These are phyloP conservation scores for Ophiocordyceps unilateralis DNA, from an alignment of 2,329 filamentous ascomycete species.

Conservation along the genomic window DNA sequence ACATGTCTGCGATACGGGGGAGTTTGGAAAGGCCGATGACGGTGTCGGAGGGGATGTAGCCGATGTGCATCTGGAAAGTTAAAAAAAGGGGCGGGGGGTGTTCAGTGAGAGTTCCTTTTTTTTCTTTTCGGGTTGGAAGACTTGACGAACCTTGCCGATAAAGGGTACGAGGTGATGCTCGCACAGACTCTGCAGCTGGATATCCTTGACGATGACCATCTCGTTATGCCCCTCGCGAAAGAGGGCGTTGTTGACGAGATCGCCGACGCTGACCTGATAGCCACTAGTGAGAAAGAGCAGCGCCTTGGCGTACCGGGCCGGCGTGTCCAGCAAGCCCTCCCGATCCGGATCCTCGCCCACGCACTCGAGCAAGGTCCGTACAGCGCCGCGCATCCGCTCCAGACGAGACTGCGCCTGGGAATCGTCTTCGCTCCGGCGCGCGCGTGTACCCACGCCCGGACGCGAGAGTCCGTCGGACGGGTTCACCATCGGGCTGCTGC, in stretches of 20 bases:
- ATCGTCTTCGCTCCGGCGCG: constrained; percentile 37
- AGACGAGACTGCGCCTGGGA: constrained; percentile 29
- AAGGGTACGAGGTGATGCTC: constrained; percentile 97
- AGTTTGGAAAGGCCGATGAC: constrained; percentile 94
- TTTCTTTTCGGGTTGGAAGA: not conserved
- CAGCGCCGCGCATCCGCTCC: constrained; percentile 41
- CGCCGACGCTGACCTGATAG: constrained; percentile 83
- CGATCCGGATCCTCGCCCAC: constrained; percentile 51
- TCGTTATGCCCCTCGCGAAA: constrained; percentile 97
- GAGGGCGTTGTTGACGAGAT: constrained; percentile 84
- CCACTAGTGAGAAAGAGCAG: constrained; percentile 93
- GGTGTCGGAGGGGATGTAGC: constrained; percentile 81
- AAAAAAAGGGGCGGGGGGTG: not conserved
- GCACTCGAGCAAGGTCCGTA: constrained; percentile 50
- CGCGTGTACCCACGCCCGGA: constrained; percentile 44
- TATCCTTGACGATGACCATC: constrained; percentile 94
- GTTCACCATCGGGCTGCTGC: constrained; percentile 31
- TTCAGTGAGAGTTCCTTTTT: not conserved
- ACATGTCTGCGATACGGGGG: constrained; percentile 93
- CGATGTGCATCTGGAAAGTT: constrained; percentile 99
- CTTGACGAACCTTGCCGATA: constrained; percentile 56
- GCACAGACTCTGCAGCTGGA: constrained; percentile 86
- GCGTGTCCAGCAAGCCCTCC: constrained; percentile 48
- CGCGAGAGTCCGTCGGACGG: constrained; percentile 14
- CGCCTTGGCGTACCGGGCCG: constrained; percentile 82